A percentile compares a stretch with the other conserved stretches of the same genome.
These are phyloP conservation scores for Smittium culicis DNA, from an alignment of 371 early-diverging fungal species.

Conservation along the genomic window DNA sequence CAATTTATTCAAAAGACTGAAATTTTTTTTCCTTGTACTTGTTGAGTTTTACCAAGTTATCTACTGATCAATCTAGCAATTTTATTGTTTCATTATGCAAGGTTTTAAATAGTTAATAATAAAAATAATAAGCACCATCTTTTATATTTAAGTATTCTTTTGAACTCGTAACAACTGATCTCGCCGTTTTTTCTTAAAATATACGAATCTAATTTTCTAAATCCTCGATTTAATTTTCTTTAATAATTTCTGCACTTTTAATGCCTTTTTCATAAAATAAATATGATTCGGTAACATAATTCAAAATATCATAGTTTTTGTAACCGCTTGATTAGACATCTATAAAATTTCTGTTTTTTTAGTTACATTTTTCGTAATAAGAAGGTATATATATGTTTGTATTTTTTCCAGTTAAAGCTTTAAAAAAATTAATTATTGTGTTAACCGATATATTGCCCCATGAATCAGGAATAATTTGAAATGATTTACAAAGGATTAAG, in stretches of 20 bases:
- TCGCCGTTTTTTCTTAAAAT: background rate
- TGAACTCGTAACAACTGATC: background rate
- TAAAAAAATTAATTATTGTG: background rate
- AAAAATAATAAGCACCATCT: background rate
- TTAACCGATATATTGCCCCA: background rate
- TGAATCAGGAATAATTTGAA: background rate
- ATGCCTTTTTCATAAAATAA: background rate
- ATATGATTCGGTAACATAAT: background rate
- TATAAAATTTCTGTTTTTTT: background rate
- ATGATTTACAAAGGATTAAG: background rate
- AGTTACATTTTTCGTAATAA: background rate
- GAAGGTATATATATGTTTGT: background rate
- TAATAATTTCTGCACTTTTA: background rate
- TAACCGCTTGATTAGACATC: background rate
- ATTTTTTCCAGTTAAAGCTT: background rate
- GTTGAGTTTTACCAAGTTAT: background rate
- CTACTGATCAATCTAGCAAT: background rate
- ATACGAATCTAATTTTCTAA: no score
- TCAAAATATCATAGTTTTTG: background rate
- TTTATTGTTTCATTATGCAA: background rate
- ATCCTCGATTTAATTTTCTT: no score
- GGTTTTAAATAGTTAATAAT: background rate
- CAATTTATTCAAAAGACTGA: background rate
- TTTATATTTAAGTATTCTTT: background rate
- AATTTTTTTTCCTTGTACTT: background rate